Base-by-base conservation (phyloP, 2,329 filamentous ascomycete genomes). In the Hansfordia pulvinata region DNA sequence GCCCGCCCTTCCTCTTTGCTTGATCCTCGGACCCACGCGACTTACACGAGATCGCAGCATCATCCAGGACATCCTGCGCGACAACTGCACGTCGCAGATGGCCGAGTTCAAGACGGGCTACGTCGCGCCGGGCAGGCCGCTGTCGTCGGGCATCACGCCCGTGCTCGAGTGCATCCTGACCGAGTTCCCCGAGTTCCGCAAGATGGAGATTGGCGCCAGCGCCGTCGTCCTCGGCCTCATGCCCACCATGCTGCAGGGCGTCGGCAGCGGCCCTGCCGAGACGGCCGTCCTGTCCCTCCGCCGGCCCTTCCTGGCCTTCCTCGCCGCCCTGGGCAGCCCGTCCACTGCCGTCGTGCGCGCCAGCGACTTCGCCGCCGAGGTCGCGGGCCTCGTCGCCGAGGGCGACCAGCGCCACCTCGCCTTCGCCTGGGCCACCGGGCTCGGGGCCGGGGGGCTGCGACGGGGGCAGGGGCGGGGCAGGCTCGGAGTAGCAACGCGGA, bases 191-290 rank as follows among this genome's bases (percentile, higher is more conserved):
- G 37, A 41, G 29, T 35, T 20, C 20, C 33, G 34, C 11, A 38
- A 41, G 14, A 31, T 36, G 17, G 39, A 41, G 30, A 28, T 40
- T 32, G 35, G 31, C 11, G 30, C 34, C 13, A 34, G 30, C n/a
- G 29, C 30, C 16, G 36, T 41, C 19, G 18, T 41, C 16, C 31
- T 39, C 10, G 37, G 37, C n/a, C 34, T 41, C 1, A 30, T 39
- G 6, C 38, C 38, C 3, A 35, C 33, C 4, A 35, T 41, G n/a
- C 17, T 41, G 8, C 29, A 34, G 20, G 28, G 20, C 10, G 32
- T 41, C 18, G 38, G 38, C 5, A 33, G 28, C 25, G 30, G 35
- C 6, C 32, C 37, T n/a, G 30, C 25, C n/a, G 36, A 38, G 20
- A 40, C 35, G 3, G 31, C 31, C 24, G 29, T 35, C 8, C 28